Evolutionary conservation across 441 rosid species (phyloP).

Genomic region (Breynia disticha): DNA sequence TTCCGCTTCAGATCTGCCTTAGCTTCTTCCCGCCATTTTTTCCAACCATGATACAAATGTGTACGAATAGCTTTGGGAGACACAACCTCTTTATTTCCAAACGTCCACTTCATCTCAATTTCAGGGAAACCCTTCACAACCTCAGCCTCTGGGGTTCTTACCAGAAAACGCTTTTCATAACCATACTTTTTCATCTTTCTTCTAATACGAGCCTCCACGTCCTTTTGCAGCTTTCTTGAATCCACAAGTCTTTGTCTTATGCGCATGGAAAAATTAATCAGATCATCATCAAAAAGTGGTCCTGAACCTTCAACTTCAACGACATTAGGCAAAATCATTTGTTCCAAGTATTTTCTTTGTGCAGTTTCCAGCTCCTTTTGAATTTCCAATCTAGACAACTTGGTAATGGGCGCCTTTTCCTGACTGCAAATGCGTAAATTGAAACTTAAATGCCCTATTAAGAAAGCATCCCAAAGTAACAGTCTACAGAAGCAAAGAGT

Average conservation of each 20-base stretch:
- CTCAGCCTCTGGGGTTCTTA: slow-evolving; percentile 60
- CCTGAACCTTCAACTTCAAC: slow-evolving; percentile 68
- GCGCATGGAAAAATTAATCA: slow-evolving; percentile 55
- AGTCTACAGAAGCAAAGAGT: no score
- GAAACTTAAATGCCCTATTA: no score
- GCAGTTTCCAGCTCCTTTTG: slow-evolving; percentile 60
- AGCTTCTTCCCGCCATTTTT: slow-evolving; percentile 87
- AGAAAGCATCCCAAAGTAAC: no score
- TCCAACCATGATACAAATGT: slow-evolving; percentile 89
- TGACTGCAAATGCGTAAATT: slow-evolving; percentile 37
- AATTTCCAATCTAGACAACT: slow-evolving; percentile 60
- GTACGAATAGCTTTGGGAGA: slow-evolving; percentile 71
- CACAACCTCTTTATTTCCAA: slow-evolving; percentile 77
- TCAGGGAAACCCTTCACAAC: slow-evolving; percentile 86
- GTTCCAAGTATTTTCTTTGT: slow-evolving; percentile 67
- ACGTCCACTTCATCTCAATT: slow-evolving; percentile 87
- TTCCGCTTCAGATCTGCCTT: slow-evolving; percentile 67
- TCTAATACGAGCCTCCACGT: slow-evolving; percentile 55
- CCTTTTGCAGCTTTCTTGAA: slow-evolving; percentile 66
- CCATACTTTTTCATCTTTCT: slow-evolving; percentile 66
- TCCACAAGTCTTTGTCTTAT: slow-evolving; percentile 56
- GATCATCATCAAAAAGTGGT: slow-evolving; percentile 48
- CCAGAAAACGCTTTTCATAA: slow-evolving; percentile 56
- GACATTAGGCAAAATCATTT: slow-evolving; percentile 57
- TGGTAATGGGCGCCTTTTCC: slow-evolving; percentile 32